Base-by-base conservation (phyloP, 768 basidiomycete genomes). In the Russula sp. region DNA sequence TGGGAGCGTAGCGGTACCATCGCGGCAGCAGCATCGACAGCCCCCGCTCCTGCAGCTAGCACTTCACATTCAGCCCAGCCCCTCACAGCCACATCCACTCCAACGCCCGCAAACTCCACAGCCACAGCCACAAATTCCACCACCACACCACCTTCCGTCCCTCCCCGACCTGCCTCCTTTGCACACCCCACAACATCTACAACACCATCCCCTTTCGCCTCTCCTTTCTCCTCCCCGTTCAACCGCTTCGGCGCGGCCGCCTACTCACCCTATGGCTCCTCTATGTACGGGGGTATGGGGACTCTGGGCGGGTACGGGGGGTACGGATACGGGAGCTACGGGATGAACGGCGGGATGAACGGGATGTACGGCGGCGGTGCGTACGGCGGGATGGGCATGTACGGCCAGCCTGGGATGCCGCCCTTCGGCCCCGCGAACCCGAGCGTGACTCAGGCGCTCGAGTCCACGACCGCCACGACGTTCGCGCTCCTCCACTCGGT, bases 401-500 rank as follows among this genome's bases (percentile, higher is more conserved):
- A 73, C 65, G 76, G 75, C 57, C 71, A 75, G 69, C 70, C 71
- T 51, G 47, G 14, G 4, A 71, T 72, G 47, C 77, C 75, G 31
- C 77, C 75, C 27, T 76, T 77, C 74, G 81, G 84, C 75, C 76
- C 82, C 52, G 73, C 76, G 67, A 76, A 80, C 63, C 80, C 80
- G n/a, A 84, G 85, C 6, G 85, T 98, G 61, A 87, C 93, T 0
- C 92, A 94, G 70, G 86, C 90, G 0, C 87, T 98, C 64, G 94
- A 97, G 76, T 73, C 84, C 6, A 89, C 91, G 10, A 99, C 96
- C 1, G 88, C 91, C 58, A 88, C 91, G 61, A 98, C 96, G 3
- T 99, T 99, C 71, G 82, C 89, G 34, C 86, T 99, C 61, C 79
- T 99, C 34, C 94, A 98, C 69, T 91, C 90, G 11, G 88, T 99